Percentiles rank a stretch among this genome's conserved stretches.
phyloP scores from a whole-genome alignment of 768 basidiomycete species.

The Lactarius sp. region DNA sequence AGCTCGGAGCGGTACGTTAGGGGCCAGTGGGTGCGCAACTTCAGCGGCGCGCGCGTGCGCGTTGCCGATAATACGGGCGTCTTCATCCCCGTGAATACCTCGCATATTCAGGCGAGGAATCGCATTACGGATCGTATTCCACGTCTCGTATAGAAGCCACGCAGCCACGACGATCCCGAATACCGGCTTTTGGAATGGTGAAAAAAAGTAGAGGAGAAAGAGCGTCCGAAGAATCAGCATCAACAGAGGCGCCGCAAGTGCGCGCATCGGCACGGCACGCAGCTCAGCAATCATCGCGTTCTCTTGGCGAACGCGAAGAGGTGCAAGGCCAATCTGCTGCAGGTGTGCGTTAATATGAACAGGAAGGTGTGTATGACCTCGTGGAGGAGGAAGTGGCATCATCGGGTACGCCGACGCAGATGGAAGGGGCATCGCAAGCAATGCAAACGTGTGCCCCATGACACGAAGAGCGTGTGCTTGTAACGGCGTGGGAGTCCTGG shows the following conservation, averaged over 20 bases:
- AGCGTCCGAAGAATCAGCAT: constrained; percentile 23
- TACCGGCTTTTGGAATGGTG: constrained; percentile 25
- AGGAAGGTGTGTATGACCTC: constrained; percentile 13
- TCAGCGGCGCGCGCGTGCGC: constrained; percentile 11
- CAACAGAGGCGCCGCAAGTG: constrained; percentile 23
- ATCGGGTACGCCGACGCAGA: constrained; percentile 2
- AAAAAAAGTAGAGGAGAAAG: constrained; percentile 26
- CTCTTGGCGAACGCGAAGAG: constrained; percentile 22
- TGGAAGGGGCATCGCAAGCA: constrained; percentile 18
- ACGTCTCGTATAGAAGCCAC: constrained; percentile 26
- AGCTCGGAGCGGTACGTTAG: constrained; percentile 5
- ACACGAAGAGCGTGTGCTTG: constrained; percentile 24
- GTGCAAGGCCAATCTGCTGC: constrained; percentile 23
- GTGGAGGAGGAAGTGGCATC: neutral
- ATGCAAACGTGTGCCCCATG: constrained; percentile 22
- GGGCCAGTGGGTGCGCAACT: neutral
- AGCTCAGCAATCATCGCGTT: constrained; percentile 24
- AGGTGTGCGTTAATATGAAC: constrained; percentile 20
- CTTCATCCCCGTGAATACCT: constrained; percentile 7
- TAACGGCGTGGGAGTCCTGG: constrained; percentile 21
- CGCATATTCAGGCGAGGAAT: constrained; percentile 15
- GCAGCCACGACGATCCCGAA: constrained; percentile 21
- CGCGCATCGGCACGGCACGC: constrained; percentile 25
- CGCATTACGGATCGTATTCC: constrained; percentile 26
- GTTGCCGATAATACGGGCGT: neutral